These are phyloP conservation scores for Aaosphaeria arxii DNA, from an alignment of 2,329 filamentous ascomycete species.

Conservation along the genomic window DNA sequence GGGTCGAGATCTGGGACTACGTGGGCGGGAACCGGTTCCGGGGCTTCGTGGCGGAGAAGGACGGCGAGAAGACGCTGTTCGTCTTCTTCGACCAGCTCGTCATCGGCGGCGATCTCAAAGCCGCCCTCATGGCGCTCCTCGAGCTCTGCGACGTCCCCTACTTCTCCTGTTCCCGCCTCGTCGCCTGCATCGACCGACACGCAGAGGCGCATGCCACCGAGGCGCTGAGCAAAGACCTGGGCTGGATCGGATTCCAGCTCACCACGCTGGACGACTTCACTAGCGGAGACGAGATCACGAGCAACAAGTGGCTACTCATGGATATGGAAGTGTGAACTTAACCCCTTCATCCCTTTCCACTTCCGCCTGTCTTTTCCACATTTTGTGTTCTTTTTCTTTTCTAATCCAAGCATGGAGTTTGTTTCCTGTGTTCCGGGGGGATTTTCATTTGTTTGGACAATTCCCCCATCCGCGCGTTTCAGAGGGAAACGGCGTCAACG, in stretches of 20 bases:
- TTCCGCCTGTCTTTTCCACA: not conserved
- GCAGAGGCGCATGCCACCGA: constrained; percentile 62
- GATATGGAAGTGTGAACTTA: constrained; percentile 74
- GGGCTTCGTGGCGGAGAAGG: constrained; percentile 74
- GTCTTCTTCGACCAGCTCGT: constrained; percentile 80
- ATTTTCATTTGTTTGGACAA: too few species aligned
- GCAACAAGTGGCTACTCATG: constrained; percentile 80
- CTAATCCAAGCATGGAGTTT: too few species aligned
- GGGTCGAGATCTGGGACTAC: constrained; percentile 84
- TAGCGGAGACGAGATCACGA: constrained; percentile 60
- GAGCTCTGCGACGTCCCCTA: constrained; percentile 74
- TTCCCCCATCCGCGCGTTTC: too few species aligned
- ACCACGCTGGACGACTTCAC: constrained; percentile 77
- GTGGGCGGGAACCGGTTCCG: constrained; percentile 79
- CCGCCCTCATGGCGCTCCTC: constrained; percentile 80
- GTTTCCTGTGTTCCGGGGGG: too few species aligned
- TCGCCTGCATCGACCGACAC: constrained; percentile 75
- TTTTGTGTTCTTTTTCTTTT: too few species aligned
- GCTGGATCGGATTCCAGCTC: constrained; percentile 90
- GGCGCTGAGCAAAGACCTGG: constrained; percentile 73
- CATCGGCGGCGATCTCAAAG: constrained; percentile 75
- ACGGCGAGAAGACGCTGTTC: constrained; percentile 72
- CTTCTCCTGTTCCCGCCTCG: constrained; percentile 72
- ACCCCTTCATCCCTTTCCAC: not conserved
- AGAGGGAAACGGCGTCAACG: too few species aligned